Base-by-base conservation (phyloP, 2,329 filamentous ascomycete species). In the Colletotrichum eleusines region DNA sequence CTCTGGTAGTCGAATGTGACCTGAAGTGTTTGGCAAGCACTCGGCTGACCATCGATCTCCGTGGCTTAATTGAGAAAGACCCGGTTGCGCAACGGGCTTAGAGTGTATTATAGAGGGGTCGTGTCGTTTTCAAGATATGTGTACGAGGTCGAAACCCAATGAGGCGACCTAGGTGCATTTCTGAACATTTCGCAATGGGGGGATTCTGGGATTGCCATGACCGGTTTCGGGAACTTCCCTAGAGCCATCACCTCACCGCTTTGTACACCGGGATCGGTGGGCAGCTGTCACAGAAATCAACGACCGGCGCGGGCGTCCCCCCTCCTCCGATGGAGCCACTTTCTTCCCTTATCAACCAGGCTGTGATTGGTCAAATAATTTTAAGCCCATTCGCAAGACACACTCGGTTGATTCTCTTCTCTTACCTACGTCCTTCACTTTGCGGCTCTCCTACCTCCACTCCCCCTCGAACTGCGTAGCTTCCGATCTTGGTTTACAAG, bases 321-420 rank as follows among this genome's bases (percentile, higher is more conserved):
- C 26, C 31, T 26, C 48, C 12, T 23, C 48, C 12, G 33, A 23
- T 53, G 60, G 58, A n/a, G 44, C 60, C 35, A 28, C 33, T 42
- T 62, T 42, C 46, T 33, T 44, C 48, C 48, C 14, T 26, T 14
- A 55, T 14, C 38, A 46, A 28, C 18, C 28, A 4, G 8, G 2
- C 16, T 50, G 8, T 67, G 57, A 71, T 71, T 71, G 68, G 68
- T 11, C 58, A 46, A 58, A 58, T 50, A 40, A 51, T 71, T 62
- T 67, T 44, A 46, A 65, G 61, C 60, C 65, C 51, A 64, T 66
- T 31, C 28, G 48, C 54, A 54, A 58, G 53, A 53, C 51, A 51
- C 51, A 35, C 31, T 64, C 42, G 57, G 38, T 23, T 67, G 50
- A 70, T 60, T 53, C 23, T 60, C 60, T 51, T 38, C 31, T 38